These are phyloP conservation scores for Stellera chamaejasme DNA, from an alignment of 345 rosid genomes.

Conservation along the genomic window DNA sequence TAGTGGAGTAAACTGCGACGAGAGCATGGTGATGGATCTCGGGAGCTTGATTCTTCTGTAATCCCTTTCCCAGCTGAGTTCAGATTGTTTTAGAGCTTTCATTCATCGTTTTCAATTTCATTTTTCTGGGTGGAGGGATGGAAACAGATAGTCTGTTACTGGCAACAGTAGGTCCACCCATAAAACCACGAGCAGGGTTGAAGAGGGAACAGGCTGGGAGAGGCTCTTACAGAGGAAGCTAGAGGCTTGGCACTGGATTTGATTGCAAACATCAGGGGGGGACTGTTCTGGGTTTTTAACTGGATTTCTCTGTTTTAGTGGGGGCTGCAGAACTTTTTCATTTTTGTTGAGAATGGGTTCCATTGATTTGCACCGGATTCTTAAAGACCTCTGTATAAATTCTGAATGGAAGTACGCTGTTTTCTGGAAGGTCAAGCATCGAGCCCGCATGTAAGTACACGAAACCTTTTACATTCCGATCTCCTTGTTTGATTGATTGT, in stretches of 20 bases:
- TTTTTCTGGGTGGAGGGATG: conserved; percentile 44
- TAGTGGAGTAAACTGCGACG: conserved; percentile 10
- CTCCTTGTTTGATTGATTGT: background rate
- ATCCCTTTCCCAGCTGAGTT: background rate
- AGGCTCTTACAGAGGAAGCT: conserved; percentile 95
- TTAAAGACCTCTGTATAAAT: conserved; percentile 72
- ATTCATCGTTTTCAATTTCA: background rate
- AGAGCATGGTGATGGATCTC: conserved; percentile 9
- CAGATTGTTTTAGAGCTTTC: conserved; percentile 2
- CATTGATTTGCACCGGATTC: conserved; percentile 36
- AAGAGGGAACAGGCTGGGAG: conserved; percentile 93
- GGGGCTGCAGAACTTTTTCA: conserved; percentile 10
- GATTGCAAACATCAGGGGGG: conserved; percentile 8
- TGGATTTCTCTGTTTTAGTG: conserved; percentile 19
- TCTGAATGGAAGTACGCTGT: conserved; percentile 80
- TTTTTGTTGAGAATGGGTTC: conserved; percentile 37
- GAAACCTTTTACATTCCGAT: background rate
- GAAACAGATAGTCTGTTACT: conserved; percentile 63
- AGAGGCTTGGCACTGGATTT: conserved; percentile 23
- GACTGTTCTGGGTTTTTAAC: conserved; percentile 6
- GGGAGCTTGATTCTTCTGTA: conserved; percentile 13
- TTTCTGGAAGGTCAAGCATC: conserved; percentile 80
- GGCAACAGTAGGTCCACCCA: conserved; percentile 79
- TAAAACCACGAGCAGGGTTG: conserved; percentile 77
- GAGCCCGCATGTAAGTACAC: conserved; percentile 59